Evolutionary conservation across 257 asterid genomes (phyloP).

Genomic region (Perilla frutescens): DNA sequence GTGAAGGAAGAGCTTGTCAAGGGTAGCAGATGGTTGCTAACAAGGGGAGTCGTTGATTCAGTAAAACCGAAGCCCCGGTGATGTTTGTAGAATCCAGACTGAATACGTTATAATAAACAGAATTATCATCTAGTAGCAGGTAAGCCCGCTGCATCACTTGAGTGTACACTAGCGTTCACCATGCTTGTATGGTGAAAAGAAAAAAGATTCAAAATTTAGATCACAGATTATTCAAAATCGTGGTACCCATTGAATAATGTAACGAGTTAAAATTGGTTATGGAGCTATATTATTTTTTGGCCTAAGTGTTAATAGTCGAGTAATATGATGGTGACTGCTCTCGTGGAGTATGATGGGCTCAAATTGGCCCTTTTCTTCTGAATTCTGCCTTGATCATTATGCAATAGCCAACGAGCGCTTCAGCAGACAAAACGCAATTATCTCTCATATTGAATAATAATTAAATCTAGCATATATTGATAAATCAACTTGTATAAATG

Average conservation of each 20-base stretch:
- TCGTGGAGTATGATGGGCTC: background rate
- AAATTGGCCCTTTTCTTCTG: background rate
- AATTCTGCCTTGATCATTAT: too few species aligned
- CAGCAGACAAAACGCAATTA: too few species aligned
- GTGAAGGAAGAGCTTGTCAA: conserved; percentile 92
- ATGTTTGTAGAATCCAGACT: background rate
- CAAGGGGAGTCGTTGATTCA: conserved; percentile 40
- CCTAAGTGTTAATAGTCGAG: background rate
- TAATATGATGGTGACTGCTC: background rate
- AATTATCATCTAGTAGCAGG: background rate
- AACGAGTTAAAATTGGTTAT: background rate
- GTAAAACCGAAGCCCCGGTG: conserved; percentile 42
- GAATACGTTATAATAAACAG: conserved; percentile 13
- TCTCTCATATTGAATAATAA: too few species aligned
- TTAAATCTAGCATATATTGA: too few species aligned
- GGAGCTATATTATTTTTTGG: too few species aligned
- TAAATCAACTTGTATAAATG: too few species aligned
- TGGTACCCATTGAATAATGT: conserved; percentile 15
- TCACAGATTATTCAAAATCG: background rate
- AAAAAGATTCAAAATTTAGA: background rate
- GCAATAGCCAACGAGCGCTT: too few species aligned
- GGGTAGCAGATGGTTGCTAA: conserved; percentile 83
- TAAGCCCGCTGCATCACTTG: background rate
- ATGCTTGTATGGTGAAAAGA: conserved; percentile 29
- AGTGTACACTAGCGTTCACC: conserved; percentile 31